phyloP scores from a whole-genome alignment of 2,329 filamentous ascomycete species.

The Aspergillus sp. region DNA sequence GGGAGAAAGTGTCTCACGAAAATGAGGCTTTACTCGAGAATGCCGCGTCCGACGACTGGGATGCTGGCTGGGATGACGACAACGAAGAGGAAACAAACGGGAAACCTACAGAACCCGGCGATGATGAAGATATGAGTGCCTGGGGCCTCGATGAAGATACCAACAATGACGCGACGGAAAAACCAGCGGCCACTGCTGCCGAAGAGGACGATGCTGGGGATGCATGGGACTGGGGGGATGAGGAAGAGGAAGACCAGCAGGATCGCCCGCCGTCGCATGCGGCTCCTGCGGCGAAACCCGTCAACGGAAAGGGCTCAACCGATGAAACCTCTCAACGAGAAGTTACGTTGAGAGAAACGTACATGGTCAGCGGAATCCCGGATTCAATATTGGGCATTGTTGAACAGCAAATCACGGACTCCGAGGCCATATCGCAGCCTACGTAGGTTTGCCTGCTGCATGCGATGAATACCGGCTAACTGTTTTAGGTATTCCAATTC shows the following conservation, averaged over 20 bases:
- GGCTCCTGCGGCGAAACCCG: conserved; percentile 11
- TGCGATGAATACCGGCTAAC: conserved; percentile 11
- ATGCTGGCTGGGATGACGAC: conserved; percentile 68
- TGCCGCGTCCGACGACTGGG: conserved; percentile 56
- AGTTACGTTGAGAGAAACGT: conserved; percentile 72
- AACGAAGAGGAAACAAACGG: conserved; percentile 36
- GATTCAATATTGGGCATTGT: conserved; percentile 53
- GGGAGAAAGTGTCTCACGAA: conserved; percentile 62
- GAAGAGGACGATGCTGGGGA: conserved; percentile 42
- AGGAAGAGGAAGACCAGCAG: conserved; percentile 36
- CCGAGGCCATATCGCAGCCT: conserved; percentile 27
- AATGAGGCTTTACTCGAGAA: conserved; percentile 56
- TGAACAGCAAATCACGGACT: conserved; percentile 33
- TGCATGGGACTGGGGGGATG: conserved; percentile 82
- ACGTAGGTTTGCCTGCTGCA: conserved; percentile 20
- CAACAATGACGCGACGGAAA: conserved; percentile 11
- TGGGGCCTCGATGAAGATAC: conserved; percentile 43
- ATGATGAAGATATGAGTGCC: conserved; percentile 39
- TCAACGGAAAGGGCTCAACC: conserved; percentile 11
- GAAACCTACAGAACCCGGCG: conserved; percentile 16
- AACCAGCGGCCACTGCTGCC: conserved; percentile 7
- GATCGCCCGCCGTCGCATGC: conserved; percentile 13
- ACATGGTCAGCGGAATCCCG: conserved; percentile 80
- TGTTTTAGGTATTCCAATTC: conserved; percentile 22
- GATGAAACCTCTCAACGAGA: conserved; percentile 41